Base-by-base conservation (phyloP, 2,329 filamentous ascomycete genomes). In the Xylaria sp. region DNA sequence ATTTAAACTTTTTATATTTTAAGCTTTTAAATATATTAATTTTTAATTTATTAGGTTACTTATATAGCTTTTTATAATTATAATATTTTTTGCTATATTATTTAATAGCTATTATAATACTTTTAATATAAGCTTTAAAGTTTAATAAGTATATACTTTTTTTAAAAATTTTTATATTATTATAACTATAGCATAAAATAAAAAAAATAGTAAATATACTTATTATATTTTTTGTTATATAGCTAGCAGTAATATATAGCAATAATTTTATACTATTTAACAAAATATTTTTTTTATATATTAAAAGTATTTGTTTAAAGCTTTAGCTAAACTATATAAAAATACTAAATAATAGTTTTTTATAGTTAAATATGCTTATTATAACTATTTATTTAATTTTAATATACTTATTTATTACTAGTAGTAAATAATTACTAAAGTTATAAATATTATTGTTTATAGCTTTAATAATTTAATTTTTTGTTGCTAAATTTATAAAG, bases 271-370 rank as follows among this genome's bases (percentile, higher is more conserved):
- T 35, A 8, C 21, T 40, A 21, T 21, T 19, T 17, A 13, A n/a
- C 44, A 54, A 44, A 54, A 44, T 13, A 37, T 4, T 11, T 54
- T 54, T 54, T 15, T 44, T n/a, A 8, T 54, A 33, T 44, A 44
- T 35, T 11, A 35, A 4, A 44, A 44, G 15, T n/a, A n/a, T n/a
- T n/a, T n/a, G n/a, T n/a, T n/a, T n/a, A n/a, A n/a, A n/a, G n/a
- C n/a, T n/a, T n/a, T n/a, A n/a, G n/a, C n/a, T n/a, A n/a, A n/a
- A n/a, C n/a, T n/a, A n/a, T n/a, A n/a, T n/a, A n/a, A n/a, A 44
- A 37, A 9, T 37, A 54, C 8, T 46, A 40, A 40, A 7, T 40
- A 9, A 17, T 17, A 40, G 7, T 17, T 6, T 40, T 40, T n/a
- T 40, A 11, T 13, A 40, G 37, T 40, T 40, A 40, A 17, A 40